A percentile compares a stretch with the other conserved stretches of the same genome.
Evolutionary conservation across 2,329 filamentous ascomycete genomes (phyloP).

Genomic region (Apiospora koreana): DNA sequence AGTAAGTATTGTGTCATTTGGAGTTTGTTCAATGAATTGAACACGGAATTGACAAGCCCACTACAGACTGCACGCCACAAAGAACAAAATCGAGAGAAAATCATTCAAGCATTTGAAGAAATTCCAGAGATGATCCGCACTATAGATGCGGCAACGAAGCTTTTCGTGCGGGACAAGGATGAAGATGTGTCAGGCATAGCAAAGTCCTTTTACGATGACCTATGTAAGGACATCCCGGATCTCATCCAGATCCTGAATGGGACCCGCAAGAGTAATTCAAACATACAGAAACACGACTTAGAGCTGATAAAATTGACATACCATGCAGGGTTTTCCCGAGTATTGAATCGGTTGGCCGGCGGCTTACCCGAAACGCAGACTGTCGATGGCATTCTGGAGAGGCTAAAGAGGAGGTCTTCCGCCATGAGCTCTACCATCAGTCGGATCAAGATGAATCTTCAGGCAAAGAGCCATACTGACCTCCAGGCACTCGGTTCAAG

Average conservation of each 20-base stretch:
- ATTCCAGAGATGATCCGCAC: neutral
- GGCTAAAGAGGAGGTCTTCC: neutral
- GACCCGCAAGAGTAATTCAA: neutral
- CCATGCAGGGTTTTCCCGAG: neutral
- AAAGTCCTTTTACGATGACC: neutral
- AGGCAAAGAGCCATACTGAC: neutral
- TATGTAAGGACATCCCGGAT: neutral
- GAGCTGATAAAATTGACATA: too few species aligned
- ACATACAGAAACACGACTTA: too few species aligned
- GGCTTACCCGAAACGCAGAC: neutral
- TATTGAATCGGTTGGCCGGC: neutral
- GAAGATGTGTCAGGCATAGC: neutral
- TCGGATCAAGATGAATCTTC: neutral
- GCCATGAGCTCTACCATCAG: neutral
- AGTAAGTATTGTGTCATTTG: too few species aligned
- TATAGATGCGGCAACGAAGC: neutral
- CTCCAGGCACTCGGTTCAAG: neutral
- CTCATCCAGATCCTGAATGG: neutral
- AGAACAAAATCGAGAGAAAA: neutral
- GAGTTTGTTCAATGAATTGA: too few species aligned
- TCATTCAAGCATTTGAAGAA: neutral
- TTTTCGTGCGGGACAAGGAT: neutral
- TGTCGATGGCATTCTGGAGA: neutral
- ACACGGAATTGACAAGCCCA: too few species aligned
- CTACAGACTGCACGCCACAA: neutral